phyloP scores from a whole-genome alignment of 2,329 filamentous ascomycete species.

The Apiospora saccharicola region DNA sequence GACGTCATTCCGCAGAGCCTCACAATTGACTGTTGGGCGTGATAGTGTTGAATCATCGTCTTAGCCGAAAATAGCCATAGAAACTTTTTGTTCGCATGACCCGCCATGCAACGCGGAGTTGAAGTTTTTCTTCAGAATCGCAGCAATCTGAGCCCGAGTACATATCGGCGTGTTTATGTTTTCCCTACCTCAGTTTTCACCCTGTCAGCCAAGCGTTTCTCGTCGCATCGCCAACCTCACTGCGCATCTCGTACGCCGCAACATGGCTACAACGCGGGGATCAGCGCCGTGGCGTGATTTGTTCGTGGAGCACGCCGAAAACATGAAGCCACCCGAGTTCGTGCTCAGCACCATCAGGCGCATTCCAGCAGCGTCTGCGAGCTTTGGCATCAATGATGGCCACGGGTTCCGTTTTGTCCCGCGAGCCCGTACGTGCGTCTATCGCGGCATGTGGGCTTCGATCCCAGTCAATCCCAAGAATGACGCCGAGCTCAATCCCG shows the following conservation, averaged over 20 bases:
- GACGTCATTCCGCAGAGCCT: conserved; percentile 20
- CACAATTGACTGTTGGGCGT: not conserved
- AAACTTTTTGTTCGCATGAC: not conserved
- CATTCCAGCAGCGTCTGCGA: conserved; percentile 31
- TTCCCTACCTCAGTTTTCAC: not conserved
- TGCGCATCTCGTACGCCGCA: conserved; percentile 31
- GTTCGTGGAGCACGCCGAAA: conserved; percentile 59
- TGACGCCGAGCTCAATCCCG: conserved; percentile 74
- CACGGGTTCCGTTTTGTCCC: conserved; percentile 54
- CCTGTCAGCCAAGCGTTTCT: not conserved
- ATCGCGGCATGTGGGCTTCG: conserved; percentile 82
- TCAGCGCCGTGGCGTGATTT: conserved; percentile 61
- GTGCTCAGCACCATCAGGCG: conserved; percentile 59
- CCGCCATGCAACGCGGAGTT: not conserved
- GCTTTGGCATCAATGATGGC: conserved; percentile 29
- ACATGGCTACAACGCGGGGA: conserved; percentile 31
- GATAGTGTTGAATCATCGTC: conserved; percentile 9
- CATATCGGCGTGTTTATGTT: not conserved
- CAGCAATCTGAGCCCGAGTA: not conserved
- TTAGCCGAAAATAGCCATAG: not conserved
- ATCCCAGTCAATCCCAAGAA: conserved; percentile 78
- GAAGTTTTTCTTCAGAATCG: not conserved
- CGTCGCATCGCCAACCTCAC: conserved; percentile 26
- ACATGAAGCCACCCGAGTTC: conserved; percentile 58
- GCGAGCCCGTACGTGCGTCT: conserved; percentile 81